phyloP scores from a whole-genome alignment of 1,139 yeast genomes.

The Pneumocystis wakefieldiae region DNA sequence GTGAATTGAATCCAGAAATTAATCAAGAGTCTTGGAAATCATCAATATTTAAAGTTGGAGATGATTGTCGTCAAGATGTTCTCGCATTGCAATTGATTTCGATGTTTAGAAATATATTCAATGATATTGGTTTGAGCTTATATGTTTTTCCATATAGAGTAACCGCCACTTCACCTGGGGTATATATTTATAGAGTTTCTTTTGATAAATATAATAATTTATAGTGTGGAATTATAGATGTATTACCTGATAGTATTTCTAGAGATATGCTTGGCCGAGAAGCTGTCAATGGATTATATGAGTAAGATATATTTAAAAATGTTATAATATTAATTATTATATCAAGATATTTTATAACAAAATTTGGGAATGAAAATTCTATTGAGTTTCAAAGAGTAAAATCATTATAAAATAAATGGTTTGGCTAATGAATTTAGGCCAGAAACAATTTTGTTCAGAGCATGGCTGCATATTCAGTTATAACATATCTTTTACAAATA shows the following conservation, averaged over 20 bases:
- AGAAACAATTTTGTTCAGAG: slow-evolving; percentile 86
- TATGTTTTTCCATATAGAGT: slow-evolving; percentile 89
- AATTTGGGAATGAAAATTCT: slow-evolving; percentile 85
- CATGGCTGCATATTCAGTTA: slow-evolving; percentile 88
- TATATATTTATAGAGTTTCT: not conserved
- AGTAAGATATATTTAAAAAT: slow-evolving; percentile 20
- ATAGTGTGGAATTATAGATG: slow-evolving; percentile 88
- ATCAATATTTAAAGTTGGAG: slow-evolving; percentile 97
- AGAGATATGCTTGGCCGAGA: slow-evolving; percentile 98
- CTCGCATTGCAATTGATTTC: slow-evolving; percentile 85
- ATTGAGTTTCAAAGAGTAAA: slow-evolving; percentile 64
- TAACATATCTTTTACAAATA: slow-evolving; percentile 80
- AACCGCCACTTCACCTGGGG: slow-evolving; percentile 95
- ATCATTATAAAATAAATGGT: not conserved
- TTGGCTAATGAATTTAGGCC: slow-evolving; percentile 21
- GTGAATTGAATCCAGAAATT: slow-evolving; percentile 18
- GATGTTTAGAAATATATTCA: slow-evolving; percentile 83
- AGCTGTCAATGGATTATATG: slow-evolving; percentile 92
- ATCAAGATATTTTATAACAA: slow-evolving; percentile 53
- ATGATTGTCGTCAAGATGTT: slow-evolving; percentile 96
- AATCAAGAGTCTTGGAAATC: slow-evolving; percentile 51
- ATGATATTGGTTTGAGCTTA: slow-evolving; percentile 70
- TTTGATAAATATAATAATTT: not conserved
- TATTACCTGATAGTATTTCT: slow-evolving; percentile 81
- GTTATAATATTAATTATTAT: not conserved